Evolutionary conservation across 495 filamentous ascomycete species (phyloP).

Genomic region (Neohortaea acidophila): DNA sequence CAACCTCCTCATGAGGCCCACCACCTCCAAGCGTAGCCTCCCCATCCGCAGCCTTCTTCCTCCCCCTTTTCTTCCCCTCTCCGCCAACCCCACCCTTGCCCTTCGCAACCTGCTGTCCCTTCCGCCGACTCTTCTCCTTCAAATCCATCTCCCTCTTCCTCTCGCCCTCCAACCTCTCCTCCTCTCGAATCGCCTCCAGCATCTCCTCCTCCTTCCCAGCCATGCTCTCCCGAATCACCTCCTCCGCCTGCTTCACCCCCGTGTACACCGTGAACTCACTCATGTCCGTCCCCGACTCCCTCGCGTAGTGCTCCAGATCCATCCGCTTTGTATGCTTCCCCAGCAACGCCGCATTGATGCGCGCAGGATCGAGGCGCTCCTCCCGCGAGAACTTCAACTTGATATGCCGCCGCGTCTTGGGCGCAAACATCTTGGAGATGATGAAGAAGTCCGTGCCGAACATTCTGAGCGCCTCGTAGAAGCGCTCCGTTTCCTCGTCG

Average conservation of each 20-base stretch:
- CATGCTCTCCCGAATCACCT: slow-evolving; percentile 48
- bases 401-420: slow-evolving; percentile 58
- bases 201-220: slow-evolving; percentile 34
- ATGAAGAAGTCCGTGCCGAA: slow-evolving; percentile 91
- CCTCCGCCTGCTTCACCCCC: slow-evolving; percentile 50
- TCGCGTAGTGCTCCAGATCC: slow-evolving; percentile 21
- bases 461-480: slow-evolving; percentile 69
- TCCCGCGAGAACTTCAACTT: slow-evolving; percentile 90
- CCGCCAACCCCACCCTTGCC: slow-evolving; percentile 11
- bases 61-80: slow-evolving; percentile 12
- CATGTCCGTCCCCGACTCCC: slow-evolving; percentile 14
- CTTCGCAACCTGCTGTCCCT: slow-evolving; percentile 23
- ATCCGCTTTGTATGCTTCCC: slow-evolving; percentile 12
- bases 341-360: slow-evolving; percentile 51
- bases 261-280: slow-evolving; percentile 15
- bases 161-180: slow-evolving; percentile 24
- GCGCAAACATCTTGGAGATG: slow-evolving; percentile 69
- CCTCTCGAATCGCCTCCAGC: slow-evolving; percentile 27
- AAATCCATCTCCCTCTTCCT: slow-evolving; percentile 30
- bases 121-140: slow-evolving; percentile 31
- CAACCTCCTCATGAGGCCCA: too few relatives aligned
- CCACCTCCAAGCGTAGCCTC: too few relatives aligned
- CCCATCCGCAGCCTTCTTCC: slow-evolving; percentile 22
- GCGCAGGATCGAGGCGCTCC: slow-evolving; percentile 56
- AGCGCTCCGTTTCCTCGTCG: slow-evolving; percentile 59